Evolutionary conservation across 192 early-diverging fungal species (phyloP), one percentile per base, ranked within the genome.

Genomic region (Coemansia sp.): DNA sequence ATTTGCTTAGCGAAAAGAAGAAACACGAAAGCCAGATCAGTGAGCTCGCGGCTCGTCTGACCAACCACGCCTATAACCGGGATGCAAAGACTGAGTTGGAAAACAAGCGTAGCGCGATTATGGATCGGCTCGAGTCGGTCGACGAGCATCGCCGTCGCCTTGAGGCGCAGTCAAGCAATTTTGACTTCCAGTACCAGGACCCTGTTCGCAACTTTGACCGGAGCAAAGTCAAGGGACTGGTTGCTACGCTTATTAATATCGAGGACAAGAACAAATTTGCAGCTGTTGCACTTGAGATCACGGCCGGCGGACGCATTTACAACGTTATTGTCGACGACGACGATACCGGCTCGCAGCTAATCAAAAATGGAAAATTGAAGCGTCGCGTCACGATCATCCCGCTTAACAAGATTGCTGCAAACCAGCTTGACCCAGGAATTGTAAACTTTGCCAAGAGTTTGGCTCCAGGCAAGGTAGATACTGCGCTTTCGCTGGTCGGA

Each of bases 271-370:
- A 90, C 59, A 61, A 64, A 17, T 69, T 89, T 42, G 81, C 83
- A 12, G 71, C 89, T 0, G 87, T 85, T 14, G 97, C 97, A 0
- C 77, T 99, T 10, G 97, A 99, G 67, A 87, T 96, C 56, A 91
- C 88, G 47, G 97, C 97, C n/a, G 93, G 96, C 43, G 92, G 93
- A 4, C 81, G 85, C 50, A 82, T 99, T 14, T 96, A 92, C 69
- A 94, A 97, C 69, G 94, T 98, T 17, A 91, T 99, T n/a, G 93
- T 99, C 0, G 85, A 91, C 14, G 84, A 88, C 55, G 95, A 99
- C 61, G 77, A 78, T 3, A 83, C 93, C 2, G 94, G 88, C 9
- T 73, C 87, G 1, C 86, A 92, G 67, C 71, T 99, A 37, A 66
- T 98, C 13, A 78, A 92, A 53, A 80, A 84, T 15, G 94, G 94